Evolutionary conservation across 768 basidiomycete genomes (phyloP), one percentile per base, ranked within the genome.

Genomic region (Suillus subluteus): DNA sequence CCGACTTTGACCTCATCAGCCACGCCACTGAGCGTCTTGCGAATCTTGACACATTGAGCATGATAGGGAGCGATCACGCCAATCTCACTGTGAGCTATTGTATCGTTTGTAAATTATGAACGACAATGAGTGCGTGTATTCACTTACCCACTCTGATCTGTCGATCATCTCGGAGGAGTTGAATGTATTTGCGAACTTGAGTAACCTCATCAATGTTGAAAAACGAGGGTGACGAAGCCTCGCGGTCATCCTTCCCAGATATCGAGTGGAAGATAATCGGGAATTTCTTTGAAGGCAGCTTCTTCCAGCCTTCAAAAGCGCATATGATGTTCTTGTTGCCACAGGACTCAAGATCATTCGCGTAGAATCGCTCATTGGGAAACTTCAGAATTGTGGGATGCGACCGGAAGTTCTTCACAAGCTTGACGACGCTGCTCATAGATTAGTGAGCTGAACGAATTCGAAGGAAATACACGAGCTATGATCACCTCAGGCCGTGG

Each of bases 141-240:
- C 3, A 70, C 83, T 43, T 73, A 86, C 87, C 79, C 12, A 83
- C 84, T 18, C 81, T 73, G 70, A 80, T 76, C 4, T 69, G 73
- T 7, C 77, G 71, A 58, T 85, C 79, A 84, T 72, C 26, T 69
- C 72, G 50, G 70, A 65, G 64, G 74, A 79, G 30, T 9, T 62
- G 21, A 18, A 65, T 72, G 58, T 90, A 91, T 0, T 72, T 69
- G 68, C 84, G 85, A 56, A 90, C 86, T 56, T 85, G 82, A 0
- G 83, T 72, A 0, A 80, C 81, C 69, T 91, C 89, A 37, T 86
- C 82, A 44, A 86, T 82, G 66, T 91, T 91, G 80, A 91, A 91
- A 74, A 89, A 91, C 0, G 88, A 91, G 1, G 89, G 90, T 0
- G 89, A 90, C 0, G 83, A 82, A 3, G 84, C 83, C 71, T 91